These are phyloP conservation scores for Exophiala bonariae DNA, from an alignment of 2,329 filamentous ascomycete species.

Conservation along the genomic window DNA sequence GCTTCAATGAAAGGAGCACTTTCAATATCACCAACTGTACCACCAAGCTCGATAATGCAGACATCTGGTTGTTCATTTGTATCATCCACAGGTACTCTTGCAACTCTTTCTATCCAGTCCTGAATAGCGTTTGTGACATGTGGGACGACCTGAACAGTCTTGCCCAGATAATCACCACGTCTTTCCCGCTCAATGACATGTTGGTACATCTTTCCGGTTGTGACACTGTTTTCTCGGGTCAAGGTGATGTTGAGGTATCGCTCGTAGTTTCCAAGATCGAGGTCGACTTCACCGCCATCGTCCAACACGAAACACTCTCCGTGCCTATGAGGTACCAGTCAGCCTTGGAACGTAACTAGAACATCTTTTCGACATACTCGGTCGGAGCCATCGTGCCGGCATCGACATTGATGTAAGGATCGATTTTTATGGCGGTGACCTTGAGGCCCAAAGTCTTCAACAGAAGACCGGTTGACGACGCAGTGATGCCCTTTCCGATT, in stretches of 20 bases:
- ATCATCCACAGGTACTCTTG: constrained; percentile 82
- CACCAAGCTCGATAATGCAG: constrained; percentile 73
- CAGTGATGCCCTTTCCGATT: constrained; percentile 65
- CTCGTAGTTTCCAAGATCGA: constrained; percentile 76
- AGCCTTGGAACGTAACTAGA: neutral
- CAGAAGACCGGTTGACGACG: constrained; percentile 70
- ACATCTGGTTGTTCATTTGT: constrained; percentile 81
- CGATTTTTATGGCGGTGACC: constrained; percentile 68
- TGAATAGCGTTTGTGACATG: constrained; percentile 91
- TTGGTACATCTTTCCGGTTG: constrained; percentile 93
- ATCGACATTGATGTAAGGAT: constrained; percentile 75
- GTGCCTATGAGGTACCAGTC: constrained; percentile 54
- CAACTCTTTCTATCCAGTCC: constrained; percentile 87
- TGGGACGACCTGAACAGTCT: constrained; percentile 87
- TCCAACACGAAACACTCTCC: constrained; percentile 88
- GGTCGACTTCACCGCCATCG: constrained; percentile 75
- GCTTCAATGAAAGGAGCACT: constrained; percentile 86
- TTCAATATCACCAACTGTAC: constrained; percentile 72
- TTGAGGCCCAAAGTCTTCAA: constrained; percentile 79
- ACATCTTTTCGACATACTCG: constrained; percentile 46
- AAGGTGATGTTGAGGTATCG: constrained; percentile 81
- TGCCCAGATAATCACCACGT: constrained; percentile 77
- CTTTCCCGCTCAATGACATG: constrained; percentile 78
- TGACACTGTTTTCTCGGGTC: constrained; percentile 90
- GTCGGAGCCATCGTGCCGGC: constrained; percentile 71